Percentiles rank a stretch among this genome's conserved stretches.
These are phyloP conservation scores for Kernera saxatilis DNA, from an alignment of 345 rosid genomes.

Conservation along the genomic window DNA sequence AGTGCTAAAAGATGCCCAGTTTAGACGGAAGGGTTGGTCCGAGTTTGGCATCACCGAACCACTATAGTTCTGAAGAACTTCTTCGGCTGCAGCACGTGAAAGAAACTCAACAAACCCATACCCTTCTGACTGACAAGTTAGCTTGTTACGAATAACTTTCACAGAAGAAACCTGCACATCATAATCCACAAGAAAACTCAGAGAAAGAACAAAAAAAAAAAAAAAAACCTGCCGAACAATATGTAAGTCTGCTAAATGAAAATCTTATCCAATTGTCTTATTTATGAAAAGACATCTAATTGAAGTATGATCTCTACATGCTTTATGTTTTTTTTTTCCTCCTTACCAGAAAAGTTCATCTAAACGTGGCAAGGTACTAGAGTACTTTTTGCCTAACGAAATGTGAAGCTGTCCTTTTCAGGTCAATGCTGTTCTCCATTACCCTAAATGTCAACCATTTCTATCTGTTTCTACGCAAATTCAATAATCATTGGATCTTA, in stretches of 20 bases:
- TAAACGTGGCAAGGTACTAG: conserved; percentile 21
- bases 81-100: conserved; percentile 74
- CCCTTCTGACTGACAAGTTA: conserved; percentile 81
- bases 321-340: neutral
- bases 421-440: conserved; percentile 23
- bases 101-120: conserved; percentile 89
- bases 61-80: conserved; percentile 72
- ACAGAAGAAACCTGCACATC: conserved; percentile 60
- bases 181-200: neutral
- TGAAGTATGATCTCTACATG: neutral
- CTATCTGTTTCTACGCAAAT: conserved; percentile 10
- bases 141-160: conserved; percentile 91
- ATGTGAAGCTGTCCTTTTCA: conserved; percentile 23
- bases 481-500: conserved; percentile 16
- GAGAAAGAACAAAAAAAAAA: neutral
- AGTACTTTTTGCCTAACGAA: conserved; percentile 17
- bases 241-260: neutral
- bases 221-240: neutral
- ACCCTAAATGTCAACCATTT: conserved; percentile 8
- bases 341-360: conserved; percentile 1
- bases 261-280: neutral
- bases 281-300: neutral
- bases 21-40: conserved; percentile 84
- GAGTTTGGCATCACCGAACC: conserved; percentile 83
- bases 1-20: conserved; percentile 90